Percentiles rank a stretch among this genome's conserved stretches.
Conservation (phyloP, 148 eudicot species). For the Bassia scoparia region DNA sequence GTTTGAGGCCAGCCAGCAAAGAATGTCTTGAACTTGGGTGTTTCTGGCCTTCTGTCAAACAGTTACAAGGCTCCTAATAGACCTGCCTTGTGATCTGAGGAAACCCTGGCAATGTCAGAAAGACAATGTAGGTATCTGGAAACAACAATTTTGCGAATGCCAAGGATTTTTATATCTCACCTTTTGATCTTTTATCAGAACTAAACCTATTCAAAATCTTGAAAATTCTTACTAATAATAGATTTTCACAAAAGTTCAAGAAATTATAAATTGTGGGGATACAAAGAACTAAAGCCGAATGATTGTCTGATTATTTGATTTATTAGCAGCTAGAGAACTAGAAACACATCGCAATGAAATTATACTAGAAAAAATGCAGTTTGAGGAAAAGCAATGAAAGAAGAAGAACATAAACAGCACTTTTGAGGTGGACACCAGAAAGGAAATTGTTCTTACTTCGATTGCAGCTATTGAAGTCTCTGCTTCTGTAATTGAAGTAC, state of each 20-base stretch:
- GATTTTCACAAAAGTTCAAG: neutral
- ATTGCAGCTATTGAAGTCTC: conserved; percentile 50
- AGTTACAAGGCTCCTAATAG: conserved; percentile 30
- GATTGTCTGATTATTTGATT: neutral
- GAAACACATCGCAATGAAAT: neutral
- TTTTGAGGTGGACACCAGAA: neutral
- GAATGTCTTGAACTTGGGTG: conserved; percentile 41
- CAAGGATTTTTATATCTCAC: neutral
- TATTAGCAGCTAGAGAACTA: neutral
- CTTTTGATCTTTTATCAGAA: neutral
- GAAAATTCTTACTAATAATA: neutral
- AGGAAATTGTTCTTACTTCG: conserved; percentile 44
- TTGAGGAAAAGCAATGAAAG: neutral
- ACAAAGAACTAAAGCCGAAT: neutral
- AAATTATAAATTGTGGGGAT: no score
- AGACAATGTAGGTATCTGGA: neutral
- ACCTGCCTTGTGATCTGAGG: conserved; percentile 16
- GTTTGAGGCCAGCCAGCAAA: conserved; percentile 49
- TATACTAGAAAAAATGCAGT: neutral
- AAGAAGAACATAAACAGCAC: neutral
- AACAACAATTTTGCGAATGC: conserved; percentile 7
- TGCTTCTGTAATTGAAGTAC: conserved; percentile 51
- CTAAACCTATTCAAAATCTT: neutral
- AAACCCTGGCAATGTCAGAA: conserved; percentile 9
- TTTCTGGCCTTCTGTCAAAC: conserved; percentile 56